These are phyloP conservation scores for Colletotrichum horii DNA, from an alignment of 2,329 filamentous ascomycete genomes.

Conservation along the genomic window DNA sequence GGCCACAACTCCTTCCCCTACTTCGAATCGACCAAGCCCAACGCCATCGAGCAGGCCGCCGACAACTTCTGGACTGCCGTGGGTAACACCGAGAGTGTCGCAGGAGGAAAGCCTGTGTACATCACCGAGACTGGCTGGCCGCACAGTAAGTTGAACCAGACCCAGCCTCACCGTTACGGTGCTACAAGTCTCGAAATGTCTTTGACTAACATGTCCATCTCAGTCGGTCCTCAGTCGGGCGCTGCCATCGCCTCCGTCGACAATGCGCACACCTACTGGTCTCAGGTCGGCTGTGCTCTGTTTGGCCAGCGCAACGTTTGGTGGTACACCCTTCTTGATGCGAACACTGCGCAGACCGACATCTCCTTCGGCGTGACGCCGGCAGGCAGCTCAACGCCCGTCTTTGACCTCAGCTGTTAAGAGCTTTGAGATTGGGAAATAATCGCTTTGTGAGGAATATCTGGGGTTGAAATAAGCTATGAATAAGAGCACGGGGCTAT, in stretches of 20 bases:
- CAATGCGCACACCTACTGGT: conserved; percentile 41
- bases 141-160: conserved; percentile 29
- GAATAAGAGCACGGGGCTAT: not conserved
- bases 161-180: not conserved
- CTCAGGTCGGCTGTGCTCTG: conserved; percentile 8
- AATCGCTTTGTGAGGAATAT: not conserved
- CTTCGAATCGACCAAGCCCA: conserved; percentile 46
- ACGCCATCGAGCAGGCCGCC: conserved; percentile 38
- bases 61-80: conserved; percentile 45
- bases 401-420: conserved; percentile 8
- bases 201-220: not conserved
- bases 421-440: too few species aligned
- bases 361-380: conserved; percentile 5
- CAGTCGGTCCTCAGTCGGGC: conserved; percentile 46
- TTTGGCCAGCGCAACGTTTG: conserved; percentile 15
- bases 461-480: not conserved
- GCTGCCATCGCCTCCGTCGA: conserved; percentile 45
- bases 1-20: conserved; percentile 61
- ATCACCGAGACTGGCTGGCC: conserved; percentile 65
- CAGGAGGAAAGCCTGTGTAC: conserved; percentile 47
- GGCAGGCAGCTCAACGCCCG: not conserved
- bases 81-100: conserved; percentile 41
- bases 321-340: conserved; percentile 17
- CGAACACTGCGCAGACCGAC: conserved; percentile 8
- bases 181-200: not conserved